Conservation (phyloP, 768 basidiomycete genomes). For the Russula ochroleuca region DNA sequence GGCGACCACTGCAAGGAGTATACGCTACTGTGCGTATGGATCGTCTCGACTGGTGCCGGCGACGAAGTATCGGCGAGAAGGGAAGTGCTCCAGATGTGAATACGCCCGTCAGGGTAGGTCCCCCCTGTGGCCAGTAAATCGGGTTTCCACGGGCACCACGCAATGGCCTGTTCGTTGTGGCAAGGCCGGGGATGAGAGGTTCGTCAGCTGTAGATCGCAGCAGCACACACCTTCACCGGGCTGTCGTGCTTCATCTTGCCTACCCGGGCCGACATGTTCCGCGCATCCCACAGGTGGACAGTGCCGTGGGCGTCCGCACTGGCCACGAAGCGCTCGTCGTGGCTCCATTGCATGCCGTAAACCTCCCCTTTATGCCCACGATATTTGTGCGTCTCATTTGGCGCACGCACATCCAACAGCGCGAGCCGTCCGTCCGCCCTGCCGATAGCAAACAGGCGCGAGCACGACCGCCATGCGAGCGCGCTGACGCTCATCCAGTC, state of each 20-base stretch:
- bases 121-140: slow-evolving; percentile 65
- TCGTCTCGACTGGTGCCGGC: slow-evolving; percentile 47
- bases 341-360: slow-evolving; percentile 42
- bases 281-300: slow-evolving; percentile 44
- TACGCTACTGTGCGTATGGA: slow-evolving; percentile 46
- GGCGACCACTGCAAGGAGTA: slow-evolving; percentile 60
- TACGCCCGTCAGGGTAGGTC: slow-evolving; percentile 55
- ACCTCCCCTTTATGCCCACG: slow-evolving; percentile 37
- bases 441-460: slow-evolving; percentile 39
- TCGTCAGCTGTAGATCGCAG: slow-evolving; percentile 9
- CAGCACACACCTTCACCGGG: slow-evolving; percentile 40
- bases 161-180: slow-evolving; percentile 47
- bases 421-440: slow-evolving; percentile 38
- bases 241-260: slow-evolving; percentile 43
- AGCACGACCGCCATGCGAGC: slow-evolving; percentile 38
- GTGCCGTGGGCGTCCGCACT: slow-evolving; percentile 41
- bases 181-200: not conserved
- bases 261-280: slow-evolving; percentile 35
- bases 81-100: slow-evolving; percentile 51
- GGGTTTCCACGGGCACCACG: slow-evolving; percentile 73
- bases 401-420: slow-evolving; percentile 38
- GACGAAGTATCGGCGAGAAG: slow-evolving; percentile 40
- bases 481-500: slow-evolving; percentile 39
- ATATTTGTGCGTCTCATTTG: slow-evolving; percentile 31
- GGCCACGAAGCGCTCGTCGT: slow-evolving; percentile 40